phyloP scores from a whole-genome alignment of 768 basidiomycete genomes.

The Leccinum disarticulatum region DNA sequence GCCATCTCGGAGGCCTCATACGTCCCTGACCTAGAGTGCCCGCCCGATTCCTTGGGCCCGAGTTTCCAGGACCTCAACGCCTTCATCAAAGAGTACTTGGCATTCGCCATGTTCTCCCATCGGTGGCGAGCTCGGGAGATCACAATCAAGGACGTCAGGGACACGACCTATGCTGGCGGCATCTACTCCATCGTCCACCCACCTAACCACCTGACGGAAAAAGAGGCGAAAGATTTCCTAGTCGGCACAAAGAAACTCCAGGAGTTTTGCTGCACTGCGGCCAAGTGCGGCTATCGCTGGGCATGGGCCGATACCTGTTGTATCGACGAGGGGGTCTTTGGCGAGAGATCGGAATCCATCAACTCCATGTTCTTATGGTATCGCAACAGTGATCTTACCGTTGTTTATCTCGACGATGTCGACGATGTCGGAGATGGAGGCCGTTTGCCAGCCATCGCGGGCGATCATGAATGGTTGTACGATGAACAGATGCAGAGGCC shows the following conservation, averaged over 20 bases:
- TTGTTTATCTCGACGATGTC: conserved; percentile 31
- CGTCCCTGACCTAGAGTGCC: conserved; percentile 1
- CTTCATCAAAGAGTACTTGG: conserved; percentile 23
- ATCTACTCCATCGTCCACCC: conserved; percentile 18
- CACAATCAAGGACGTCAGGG: conserved; percentile 17
- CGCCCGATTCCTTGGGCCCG: neutral
- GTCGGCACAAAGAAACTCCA: conserved; percentile 25
- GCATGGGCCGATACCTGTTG: conserved; percentile 33
- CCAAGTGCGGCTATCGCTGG: conserved; percentile 33
- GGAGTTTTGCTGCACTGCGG: conserved; percentile 29
- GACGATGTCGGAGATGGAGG: conserved; percentile 20
- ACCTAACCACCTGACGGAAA: neutral
- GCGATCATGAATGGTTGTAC: conserved; percentile 13
- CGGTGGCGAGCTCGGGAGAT: conserved; percentile 24
- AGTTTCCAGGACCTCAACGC: conserved; percentile 3
- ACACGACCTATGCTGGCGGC: conserved; percentile 2
- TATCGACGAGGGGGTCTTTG: conserved; percentile 24
- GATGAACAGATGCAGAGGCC: conserved; percentile 18
- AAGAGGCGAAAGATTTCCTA: neutral
- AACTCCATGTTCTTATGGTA: conserved; percentile 34
- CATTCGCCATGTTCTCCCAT: conserved; percentile 30
- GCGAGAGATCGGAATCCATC: conserved; percentile 29
- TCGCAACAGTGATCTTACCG: conserved; percentile 24
- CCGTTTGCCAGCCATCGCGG: conserved; percentile 5
- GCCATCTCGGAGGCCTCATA: conserved; percentile 3